These are phyloP conservation scores for Datura wrightii DNA, from an alignment of 257 asterid species.

Conservation along the genomic window DNA sequence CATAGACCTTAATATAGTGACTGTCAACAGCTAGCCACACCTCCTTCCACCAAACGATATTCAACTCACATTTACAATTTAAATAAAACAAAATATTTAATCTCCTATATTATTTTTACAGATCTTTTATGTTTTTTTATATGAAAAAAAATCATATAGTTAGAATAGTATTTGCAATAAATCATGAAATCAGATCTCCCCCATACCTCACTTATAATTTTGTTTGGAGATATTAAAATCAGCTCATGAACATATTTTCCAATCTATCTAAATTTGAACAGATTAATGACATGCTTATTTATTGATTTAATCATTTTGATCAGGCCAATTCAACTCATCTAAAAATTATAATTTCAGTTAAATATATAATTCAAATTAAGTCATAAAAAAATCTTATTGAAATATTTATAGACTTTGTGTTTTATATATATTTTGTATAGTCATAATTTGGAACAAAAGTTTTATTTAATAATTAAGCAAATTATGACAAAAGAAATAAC, in stretches of 20 bases:
- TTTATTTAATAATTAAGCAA: not conserved
- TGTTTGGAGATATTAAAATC: not conserved
- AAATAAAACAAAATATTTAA: no score
- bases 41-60: not conserved
- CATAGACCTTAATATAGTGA: not conserved
- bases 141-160: not conserved
- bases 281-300: not conserved
- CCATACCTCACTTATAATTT: not conserved
- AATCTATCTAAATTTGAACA: not conserved
- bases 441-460: not conserved
- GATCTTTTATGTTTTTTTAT: not conserved
- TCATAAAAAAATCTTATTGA: not conserved
- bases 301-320: not conserved
- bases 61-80: not conserved
- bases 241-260: not conserved
- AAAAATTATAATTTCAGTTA: not conserved
- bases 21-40: not conserved
- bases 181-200: not conserved
- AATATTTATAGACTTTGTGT: no score
- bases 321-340: rapidly evolving
- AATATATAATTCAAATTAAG: no score
- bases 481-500: not conserved
- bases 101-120: not conserved
- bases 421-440: not conserved
- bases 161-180: not conserved